These are phyloP conservation scores for Nicotiana attenuata DNA, from an alignment of 257 asterid species.

Conservation along the genomic window DNA sequence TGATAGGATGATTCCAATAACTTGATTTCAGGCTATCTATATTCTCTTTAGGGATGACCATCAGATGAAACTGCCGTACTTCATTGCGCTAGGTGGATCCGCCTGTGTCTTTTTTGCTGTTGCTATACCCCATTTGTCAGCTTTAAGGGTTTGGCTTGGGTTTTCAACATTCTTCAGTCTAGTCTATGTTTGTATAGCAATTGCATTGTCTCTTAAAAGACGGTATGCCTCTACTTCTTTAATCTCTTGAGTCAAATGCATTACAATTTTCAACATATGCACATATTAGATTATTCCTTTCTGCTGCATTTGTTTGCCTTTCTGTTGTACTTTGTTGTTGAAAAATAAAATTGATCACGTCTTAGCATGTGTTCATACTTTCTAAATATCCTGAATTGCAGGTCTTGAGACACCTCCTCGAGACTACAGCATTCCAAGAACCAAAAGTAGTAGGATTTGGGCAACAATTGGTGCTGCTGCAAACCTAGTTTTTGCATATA, in stretches of 20 bases:
- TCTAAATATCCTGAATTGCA: conserved; percentile 9
- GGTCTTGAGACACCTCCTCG: conserved; percentile 38
- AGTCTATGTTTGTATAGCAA: conserved; percentile 54
- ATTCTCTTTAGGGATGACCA: conserved; percentile 61
- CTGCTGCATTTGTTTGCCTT: background rate
- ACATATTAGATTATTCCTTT: background rate
- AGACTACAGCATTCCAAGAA: conserved; percentile 62
- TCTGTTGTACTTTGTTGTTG: background rate
- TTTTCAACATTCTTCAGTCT: conserved; percentile 71
- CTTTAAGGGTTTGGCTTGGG: conserved; percentile 71
- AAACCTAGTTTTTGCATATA: conserved; percentile 84
- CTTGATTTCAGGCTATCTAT: conserved; percentile 56
- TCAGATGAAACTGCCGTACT: conserved; percentile 64
- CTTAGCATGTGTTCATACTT: background rate
- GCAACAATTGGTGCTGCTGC: conserved; percentile 77
- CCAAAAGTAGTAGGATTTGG: conserved; percentile 42
- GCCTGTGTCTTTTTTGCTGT: conserved; percentile 78
- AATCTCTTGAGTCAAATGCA: background rate
- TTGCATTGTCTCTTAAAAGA: conserved; percentile 63
- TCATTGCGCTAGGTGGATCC: conserved; percentile 61
- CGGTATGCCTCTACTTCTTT: conserved; percentile 37
- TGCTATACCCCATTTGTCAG: conserved; percentile 81
- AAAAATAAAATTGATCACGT: background rate
- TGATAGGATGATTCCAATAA: background rate
- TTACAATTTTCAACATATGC: background rate